Evolutionary conservation across 1,284 basidiomycete genomes (phyloP).

Genomic region (Boletellus deceptivus): DNA sequence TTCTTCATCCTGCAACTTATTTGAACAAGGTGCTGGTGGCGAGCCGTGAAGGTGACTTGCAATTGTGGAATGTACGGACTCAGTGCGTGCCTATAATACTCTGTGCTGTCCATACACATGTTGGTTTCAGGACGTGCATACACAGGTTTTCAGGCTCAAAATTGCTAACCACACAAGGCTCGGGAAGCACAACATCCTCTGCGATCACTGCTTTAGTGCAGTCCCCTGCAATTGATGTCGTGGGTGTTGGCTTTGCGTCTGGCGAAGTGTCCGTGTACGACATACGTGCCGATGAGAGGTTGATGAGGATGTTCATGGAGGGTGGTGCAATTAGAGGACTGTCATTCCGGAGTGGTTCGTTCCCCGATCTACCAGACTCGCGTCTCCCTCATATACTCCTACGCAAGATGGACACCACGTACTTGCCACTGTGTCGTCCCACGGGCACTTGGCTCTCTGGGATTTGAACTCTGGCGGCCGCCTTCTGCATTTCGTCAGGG

Average conservation of each 20-base stretch:
- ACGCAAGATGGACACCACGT: slow-evolving; percentile 80
- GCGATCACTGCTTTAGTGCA: slow-evolving; percentile 82
- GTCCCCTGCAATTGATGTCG: slow-evolving; percentile 93
- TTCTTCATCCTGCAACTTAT: slow-evolving; percentile 96
- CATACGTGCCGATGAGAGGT: slow-evolving; percentile 82
- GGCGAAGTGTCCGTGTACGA: slow-evolving; percentile 91
- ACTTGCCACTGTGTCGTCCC: slow-evolving; percentile 83
- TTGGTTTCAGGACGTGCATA: slow-evolving; percentile 54
- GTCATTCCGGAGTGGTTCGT: slow-evolving; percentile 84
- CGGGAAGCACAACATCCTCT: slow-evolving; percentile 44
- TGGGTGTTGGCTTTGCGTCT: slow-evolving; percentile 87
- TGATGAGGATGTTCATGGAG: slow-evolving; percentile 88
- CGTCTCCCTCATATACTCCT: slow-evolving; percentile 4
- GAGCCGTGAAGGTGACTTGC: slow-evolving; percentile 78
- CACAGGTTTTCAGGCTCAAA: slow-evolving; percentile 56
- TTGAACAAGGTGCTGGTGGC: slow-evolving; percentile 93
- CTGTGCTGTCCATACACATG: slow-evolving; percentile 2
- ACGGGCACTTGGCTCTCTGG: slow-evolving; percentile 88
- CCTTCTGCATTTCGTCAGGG: slow-evolving; percentile 79
- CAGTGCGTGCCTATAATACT: slow-evolving; percentile 48
- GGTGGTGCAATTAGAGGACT: slow-evolving; percentile 75
- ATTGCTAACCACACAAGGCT: slow-evolving; percentile 47
- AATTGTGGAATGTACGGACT: slow-evolving; percentile 93
- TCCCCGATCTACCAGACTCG: neutral
- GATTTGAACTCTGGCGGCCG: slow-evolving; percentile 82